Evolutionary conservation across 306 rosid species (phyloP).

Genomic region (Pyrus pyrifolia): DNA sequence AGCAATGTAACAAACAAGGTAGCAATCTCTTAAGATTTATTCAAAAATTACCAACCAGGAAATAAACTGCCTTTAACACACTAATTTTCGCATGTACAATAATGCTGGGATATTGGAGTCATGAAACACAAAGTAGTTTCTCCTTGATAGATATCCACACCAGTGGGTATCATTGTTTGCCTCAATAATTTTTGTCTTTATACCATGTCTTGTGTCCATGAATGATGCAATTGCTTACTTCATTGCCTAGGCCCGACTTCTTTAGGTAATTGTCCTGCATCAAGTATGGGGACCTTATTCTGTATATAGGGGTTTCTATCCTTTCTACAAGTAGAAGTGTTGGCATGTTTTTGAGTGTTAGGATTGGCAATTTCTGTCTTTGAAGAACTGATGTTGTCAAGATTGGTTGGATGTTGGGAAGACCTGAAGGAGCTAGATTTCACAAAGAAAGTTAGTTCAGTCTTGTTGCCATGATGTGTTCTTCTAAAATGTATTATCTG

Average conservation of each 20-base stretch:
- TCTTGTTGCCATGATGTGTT: neutral
- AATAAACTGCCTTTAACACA: neutral
- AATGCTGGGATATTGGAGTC: neutral
- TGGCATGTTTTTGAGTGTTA: neutral
- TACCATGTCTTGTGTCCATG: neutral
- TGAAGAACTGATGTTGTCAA: neutral
- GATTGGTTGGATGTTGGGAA: neutral
- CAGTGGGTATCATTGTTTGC: neutral
- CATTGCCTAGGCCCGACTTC: neutral
- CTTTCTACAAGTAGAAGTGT: neutral
- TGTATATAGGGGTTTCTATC: neutral
- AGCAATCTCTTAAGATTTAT: neutral
- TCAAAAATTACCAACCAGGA: neutral
- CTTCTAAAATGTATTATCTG: neutral
- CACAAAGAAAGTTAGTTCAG: neutral
- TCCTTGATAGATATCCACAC: neutral
- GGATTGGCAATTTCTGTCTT: neutral
- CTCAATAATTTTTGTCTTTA: neutral
- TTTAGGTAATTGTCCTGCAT: neutral
- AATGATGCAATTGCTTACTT: neutral
- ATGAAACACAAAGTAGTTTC: neutral
- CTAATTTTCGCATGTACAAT: neutral
- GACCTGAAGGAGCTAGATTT: neutral
- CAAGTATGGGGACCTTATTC: neutral
- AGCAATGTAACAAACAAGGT: neutral